These are phyloP conservation scores for Ascochyta clinopodiicola DNA, from an alignment of 2,329 filamentous ascomycete species.

Conservation along the genomic window DNA sequence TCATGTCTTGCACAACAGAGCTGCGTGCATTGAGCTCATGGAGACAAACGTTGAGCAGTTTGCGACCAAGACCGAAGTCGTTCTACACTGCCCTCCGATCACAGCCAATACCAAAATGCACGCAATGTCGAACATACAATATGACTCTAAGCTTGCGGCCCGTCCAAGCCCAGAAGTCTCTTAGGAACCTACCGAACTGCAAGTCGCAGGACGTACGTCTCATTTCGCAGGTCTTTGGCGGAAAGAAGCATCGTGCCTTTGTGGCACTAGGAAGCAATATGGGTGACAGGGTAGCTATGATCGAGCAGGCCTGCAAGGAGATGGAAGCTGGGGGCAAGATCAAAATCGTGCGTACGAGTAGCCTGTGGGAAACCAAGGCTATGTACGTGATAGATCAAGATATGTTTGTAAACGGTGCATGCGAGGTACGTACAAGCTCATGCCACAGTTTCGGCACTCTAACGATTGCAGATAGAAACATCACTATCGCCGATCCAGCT, in stretches of 20 bases:
- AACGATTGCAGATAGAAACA: slow-evolving; percentile 73
- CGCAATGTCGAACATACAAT: slow-evolving; percentile 1
- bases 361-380: slow-evolving; percentile 90
- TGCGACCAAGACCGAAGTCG: not conserved
- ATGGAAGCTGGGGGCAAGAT: slow-evolving; percentile 75
- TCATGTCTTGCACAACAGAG: slow-evolving; percentile 10
- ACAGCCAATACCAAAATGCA: not conserved
- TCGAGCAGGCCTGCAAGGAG: slow-evolving; percentile 80
- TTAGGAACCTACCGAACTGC: not conserved
- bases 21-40: not conserved
- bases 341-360: slow-evolving; percentile 78
- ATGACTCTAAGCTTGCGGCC: not conserved
- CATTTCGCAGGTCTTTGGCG: slow-evolving; percentile 15
- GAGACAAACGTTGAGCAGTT: not conserved
- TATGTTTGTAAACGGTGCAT: slow-evolving; percentile 88
- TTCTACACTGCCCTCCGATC: not conserved
- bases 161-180: not conserved
- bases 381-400: slow-evolving; percentile 96
- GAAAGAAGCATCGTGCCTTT: slow-evolving; percentile 64
- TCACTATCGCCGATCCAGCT: slow-evolving; percentile 75
- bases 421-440: slow-evolving; percentile 69
- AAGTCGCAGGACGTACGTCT: slow-evolving; percentile 9
- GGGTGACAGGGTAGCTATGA: slow-evolving; percentile 82
- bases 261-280: slow-evolving; percentile 93
- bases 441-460: slow-evolving; percentile 3